Base-by-base conservation (phyloP, 768 basidiomycete species). In the Plicaturopsis crispa region DNA sequence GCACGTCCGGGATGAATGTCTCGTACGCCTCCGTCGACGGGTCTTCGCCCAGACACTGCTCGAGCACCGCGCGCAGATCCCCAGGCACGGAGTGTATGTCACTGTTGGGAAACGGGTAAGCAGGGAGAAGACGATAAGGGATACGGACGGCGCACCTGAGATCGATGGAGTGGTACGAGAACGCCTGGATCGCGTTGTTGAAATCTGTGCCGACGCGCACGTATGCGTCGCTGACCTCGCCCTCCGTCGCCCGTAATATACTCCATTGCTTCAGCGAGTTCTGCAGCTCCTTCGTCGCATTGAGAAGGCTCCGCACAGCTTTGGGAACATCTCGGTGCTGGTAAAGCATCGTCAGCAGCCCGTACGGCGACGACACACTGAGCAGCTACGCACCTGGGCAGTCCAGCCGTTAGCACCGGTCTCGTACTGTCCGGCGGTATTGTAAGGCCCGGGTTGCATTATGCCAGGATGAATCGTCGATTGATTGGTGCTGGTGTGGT, bases 151-250 rank as follows among this genome's bases (percentile, higher is more conserved):
- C 78, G 53, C 46, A 90, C 93, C 70, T 80, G 49, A 92, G 75
- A 43, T 81, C 73, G 45, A 98, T 87, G 28, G 74, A 69, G 48
- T 82, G 75, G 23, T 67, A 63, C 7, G 74, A 70, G 52, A 98
- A 96, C 0, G 90, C 86, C 26, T 61, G 67, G 16, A 88, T 73
- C 30, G 81, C 81, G 2, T 70, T 61, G 57, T 92, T 91, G 66
- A 96, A 93, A 48, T 92, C 84, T 52, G 84, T 84, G 31, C 90
- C 91, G 12, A 96, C 74, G 48, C 78, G 73, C 38, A 98, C 86
- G 56, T 91, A 98, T 38, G 86, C 74, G 56, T 94, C 80, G 67
- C 85, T 89, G 51, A 98, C 89, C 52, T 88, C 67, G 11, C 60
- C 63, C 38, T 89, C 83, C 2, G 70, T 60, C 1, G 77, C 77